These are phyloP conservation scores for Lactarius indigo DNA, from an alignment of 768 basidiomycete genomes.

Conservation along the genomic window DNA sequence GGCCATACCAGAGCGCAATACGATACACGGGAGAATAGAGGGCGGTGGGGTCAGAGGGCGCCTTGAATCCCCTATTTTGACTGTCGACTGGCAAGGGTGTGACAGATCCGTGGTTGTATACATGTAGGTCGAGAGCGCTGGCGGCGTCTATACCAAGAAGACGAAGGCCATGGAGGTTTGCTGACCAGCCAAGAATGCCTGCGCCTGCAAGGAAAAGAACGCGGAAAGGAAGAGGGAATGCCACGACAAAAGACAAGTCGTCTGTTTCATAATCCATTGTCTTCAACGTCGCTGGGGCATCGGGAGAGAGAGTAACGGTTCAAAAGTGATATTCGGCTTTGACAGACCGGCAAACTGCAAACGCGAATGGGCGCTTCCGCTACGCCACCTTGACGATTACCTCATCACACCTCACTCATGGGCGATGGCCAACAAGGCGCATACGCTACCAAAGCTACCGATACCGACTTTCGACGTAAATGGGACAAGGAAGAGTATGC, in stretches of 20 bases:
- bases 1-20: conserved; percentile 56
- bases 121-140: conserved; percentile 59
- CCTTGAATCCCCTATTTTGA: conserved; percentile 32
- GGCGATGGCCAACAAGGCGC: conserved; percentile 27
- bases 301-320: neutral
- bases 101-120: conserved; percentile 9
- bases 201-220: conserved; percentile 75
- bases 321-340: neutral
- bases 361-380: neutral
- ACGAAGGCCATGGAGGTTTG: conserved; percentile 84
- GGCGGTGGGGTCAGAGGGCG: conserved; percentile 37
- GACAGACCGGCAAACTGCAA: too few relatives aligned
- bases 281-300: conserved; percentile 3
- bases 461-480: conserved; percentile 34
- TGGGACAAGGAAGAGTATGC: conserved; percentile 48
- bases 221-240: conserved; percentile 90
- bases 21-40: conserved; percentile 65
- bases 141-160: conserved; percentile 69
- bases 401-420: conserved; percentile 12
- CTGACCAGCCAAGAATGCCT: conserved; percentile 88
- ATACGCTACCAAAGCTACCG: conserved; percentile 23
- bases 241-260: conserved; percentile 48
- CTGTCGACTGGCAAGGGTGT: conserved; percentile 29
- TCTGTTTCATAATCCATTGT: conserved; percentile 30
- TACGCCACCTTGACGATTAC: neutral